Base-by-base conservation (phyloP, 768 basidiomycete species). In the Leccinum incarnatum region DNA sequence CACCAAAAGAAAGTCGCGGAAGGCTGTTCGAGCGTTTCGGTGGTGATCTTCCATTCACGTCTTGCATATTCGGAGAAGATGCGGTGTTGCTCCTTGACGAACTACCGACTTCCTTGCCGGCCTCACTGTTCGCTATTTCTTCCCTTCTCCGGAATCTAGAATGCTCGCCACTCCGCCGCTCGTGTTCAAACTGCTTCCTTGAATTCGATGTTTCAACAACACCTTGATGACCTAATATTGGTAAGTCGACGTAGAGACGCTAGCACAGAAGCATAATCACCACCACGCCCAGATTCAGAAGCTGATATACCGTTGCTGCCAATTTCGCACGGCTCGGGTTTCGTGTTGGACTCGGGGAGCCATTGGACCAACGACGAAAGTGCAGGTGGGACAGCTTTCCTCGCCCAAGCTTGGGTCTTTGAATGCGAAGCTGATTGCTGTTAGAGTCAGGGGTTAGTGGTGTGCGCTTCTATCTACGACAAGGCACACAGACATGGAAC, bases 401-500 rank as follows among this genome's bases (percentile, higher is more conserved):
- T 53, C 10, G 54, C 47, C 68, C 69, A 66, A 34, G 25, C 5
- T 23, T 25, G 58, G 11, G 36, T 12, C n/a, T 53, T 58, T 1
- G 58, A 46, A 8, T 17, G 47, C 17, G 49, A 47, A 42, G 60
- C 36, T 3, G 62, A 65, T 57, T 57, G 51, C 65, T 69, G 47
- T 23, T 19, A 42, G 12, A 11, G 21, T 42, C 34, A 45, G 19
- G 37, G 51, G 17, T 51, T 52, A 52, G 51, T 40, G 4, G 40
- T 14, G 30, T 25, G 25, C 10, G 17, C 32, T 12, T 17, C 14
- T 19, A 25, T 17, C 34, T 17, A 27, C n/a, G 2, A 30, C 10
- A 8, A 57, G 53, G 19, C 10, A 56, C 21, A 70, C 79, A n/a
- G 57, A 89, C 90, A 64, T 84, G 72, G 56, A 82, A 83, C 5